phyloP scores from a whole-genome alignment of 2,329 filamentous ascomycete genomes.

The Fusarium lyarnte region DNA sequence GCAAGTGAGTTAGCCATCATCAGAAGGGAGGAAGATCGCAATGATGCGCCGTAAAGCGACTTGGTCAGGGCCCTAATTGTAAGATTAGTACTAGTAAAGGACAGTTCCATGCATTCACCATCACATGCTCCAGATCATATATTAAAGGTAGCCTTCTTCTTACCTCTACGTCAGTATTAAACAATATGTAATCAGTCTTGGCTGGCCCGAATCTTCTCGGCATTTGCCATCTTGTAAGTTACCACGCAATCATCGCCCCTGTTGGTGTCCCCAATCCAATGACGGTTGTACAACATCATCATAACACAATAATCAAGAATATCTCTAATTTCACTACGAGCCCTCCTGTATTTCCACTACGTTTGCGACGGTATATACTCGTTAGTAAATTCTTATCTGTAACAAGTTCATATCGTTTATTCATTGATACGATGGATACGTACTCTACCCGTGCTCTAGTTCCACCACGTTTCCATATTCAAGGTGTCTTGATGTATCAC shows the following conservation, averaged over 20 bases:
- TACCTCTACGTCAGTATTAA: background rate
- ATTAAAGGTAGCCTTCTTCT: background rate
- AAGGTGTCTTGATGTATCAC: background rate
- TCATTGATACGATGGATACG: background rate
- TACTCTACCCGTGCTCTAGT: background rate
- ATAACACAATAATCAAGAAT: slow-evolving; percentile 20
- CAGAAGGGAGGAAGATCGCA: background rate
- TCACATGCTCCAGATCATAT: background rate
- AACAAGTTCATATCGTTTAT: background rate
- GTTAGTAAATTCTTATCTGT: background rate
- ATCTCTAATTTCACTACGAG: background rate
- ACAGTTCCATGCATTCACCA: background rate
- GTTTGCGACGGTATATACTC: background rate
- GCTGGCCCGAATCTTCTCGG: background rate
- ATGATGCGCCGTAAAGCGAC: background rate
- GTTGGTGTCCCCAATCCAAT: slow-evolving; percentile 18
- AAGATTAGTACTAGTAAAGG: background rate
- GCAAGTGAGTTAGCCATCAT: background rate
- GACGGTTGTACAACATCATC: slow-evolving; percentile 28
- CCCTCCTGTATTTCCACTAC: background rate
- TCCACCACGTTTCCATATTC: background rate
- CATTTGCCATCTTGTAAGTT: background rate
- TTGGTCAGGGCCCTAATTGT: background rate
- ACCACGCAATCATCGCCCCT: background rate
- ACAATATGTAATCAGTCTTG: slow-evolving; percentile 4